Percentiles rank a stretch among this genome's conserved stretches.
Evolutionary conservation across 805 yeast species (phyloP).

Genomic region (Candida morakotiae): DNA sequence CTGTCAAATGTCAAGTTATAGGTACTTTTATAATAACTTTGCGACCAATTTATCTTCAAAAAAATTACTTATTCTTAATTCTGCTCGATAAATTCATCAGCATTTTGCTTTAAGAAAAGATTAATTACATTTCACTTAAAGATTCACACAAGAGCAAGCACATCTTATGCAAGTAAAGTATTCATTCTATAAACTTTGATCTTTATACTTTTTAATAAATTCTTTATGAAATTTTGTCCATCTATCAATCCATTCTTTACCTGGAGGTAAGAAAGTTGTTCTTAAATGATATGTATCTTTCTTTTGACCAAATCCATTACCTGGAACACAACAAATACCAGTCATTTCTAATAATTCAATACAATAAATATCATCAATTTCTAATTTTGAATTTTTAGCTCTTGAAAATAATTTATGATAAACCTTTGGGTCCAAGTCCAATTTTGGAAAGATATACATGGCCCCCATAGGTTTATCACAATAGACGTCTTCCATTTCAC

Average conservation of each 20-base stretch:
- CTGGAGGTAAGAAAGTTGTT: conserved; percentile 96
- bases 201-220: conserved; percentile 58
- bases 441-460: conserved; percentile 90
- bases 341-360: conserved; percentile 76
- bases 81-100: too few relatives aligned
- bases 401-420: conserved; percentile 54
- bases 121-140: too few relatives aligned
- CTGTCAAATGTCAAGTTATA: too few relatives aligned
- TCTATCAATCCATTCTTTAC: conserved; percentile 76
- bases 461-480: conserved; percentile 96
- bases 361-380: conserved; percentile 88
- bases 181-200: too few relatives aligned
- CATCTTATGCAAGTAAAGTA: too few relatives aligned
- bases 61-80: too few relatives aligned
- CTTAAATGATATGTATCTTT: conserved; percentile 88
- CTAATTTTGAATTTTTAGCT: conserved; percentile 53
- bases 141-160: too few relatives aligned
- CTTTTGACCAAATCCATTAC: conserved; percentile 93
- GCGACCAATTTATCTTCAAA: too few relatives aligned
- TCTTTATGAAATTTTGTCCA: conserved; percentile 77
- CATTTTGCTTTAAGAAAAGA: too few relatives aligned
- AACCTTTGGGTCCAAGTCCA: conserved; percentile 47
- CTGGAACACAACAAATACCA: conserved; percentile 97
- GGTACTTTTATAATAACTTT: too few relatives aligned
- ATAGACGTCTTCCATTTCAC: conserved; percentile 70